These are phyloP conservation scores for Rubroboletus pulcherrimus DNA, from an alignment of 768 basidiomycete species.

Conservation along the genomic window DNA sequence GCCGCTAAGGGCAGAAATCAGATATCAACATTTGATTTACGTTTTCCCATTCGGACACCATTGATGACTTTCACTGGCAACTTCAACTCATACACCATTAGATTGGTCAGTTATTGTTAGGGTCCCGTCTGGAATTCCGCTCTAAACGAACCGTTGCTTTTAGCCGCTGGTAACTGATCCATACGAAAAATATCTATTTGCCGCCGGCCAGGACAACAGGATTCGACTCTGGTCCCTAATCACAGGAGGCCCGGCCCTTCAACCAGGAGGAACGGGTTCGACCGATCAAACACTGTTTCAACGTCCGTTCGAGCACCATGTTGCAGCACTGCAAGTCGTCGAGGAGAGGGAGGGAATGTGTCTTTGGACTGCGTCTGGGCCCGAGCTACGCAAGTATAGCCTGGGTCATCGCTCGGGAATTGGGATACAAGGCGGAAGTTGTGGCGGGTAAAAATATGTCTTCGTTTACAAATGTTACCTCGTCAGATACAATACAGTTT, in stretches of 20 bases:
- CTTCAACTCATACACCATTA: conserved; percentile 48
- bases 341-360: conserved; percentile 37
- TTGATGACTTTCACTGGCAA: conserved; percentile 50
- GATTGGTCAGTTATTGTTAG: conserved; percentile 42
- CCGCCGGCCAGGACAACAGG: conserved; percentile 61
- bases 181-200: conserved; percentile 55
- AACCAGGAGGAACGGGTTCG: conserved; percentile 5
- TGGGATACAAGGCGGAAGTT: neutral
- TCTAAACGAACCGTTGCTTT: conserved; percentile 3
- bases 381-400: conserved; percentile 44
- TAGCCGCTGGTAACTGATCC: conserved; percentile 65
- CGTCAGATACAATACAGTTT: conserved; percentile 3
- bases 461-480: neutral
- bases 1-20: conserved; percentile 23
- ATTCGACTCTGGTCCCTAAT: conserved; percentile 69
- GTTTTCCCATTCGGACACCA: conserved; percentile 48
- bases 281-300: conserved; percentile 30
- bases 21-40: conserved; percentile 62
- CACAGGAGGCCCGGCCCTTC: conserved; percentile 39
- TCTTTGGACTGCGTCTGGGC: conserved; percentile 53
- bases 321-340: conserved; percentile 50
- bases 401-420: conserved; percentile 39
- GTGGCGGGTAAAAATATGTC: neutral
- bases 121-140: neutral
- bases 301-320: conserved; percentile 32